Evolutionary conservation across 192 early-diverging fungal genomes (phyloP), one percentile per base, ranked within the genome.

Genomic region (Linderina pennispora): DNA sequence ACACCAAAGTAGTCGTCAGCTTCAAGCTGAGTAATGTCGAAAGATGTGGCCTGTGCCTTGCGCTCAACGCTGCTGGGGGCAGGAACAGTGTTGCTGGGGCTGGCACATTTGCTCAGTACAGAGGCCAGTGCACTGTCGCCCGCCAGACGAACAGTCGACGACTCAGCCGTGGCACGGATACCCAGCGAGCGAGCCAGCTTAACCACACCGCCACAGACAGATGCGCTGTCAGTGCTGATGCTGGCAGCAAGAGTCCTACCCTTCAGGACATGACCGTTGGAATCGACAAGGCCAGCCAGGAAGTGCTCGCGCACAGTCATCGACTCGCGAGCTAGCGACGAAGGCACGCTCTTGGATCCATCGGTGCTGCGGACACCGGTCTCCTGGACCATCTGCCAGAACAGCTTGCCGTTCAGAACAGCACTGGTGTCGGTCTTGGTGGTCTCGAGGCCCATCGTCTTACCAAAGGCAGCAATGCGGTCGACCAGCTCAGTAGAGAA

Each of bases 391-490:
- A n/a, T n/a, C n/a, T n/a, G n/a, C n/a, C n/a, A n/a, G n/a, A n/a
- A n/a, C n/a, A 92, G 60, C 23, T 78, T 78, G 51, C 85, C 97
- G 77, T 86, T 82, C 92, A 99, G n/a, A n/a, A n/a, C n/a, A n/a
- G n/a, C n/a, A n/a, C n/a, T n/a, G n/a, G n/a, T n/a, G n/a, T n/a
- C n/a, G n/a, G n/a, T n/a, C n/a, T n/a, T 15, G 23, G 5, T 21
- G 22, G 19, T 26, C 23, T 18, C 41, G 9, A 43, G 23, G 22
- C 25, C 41, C 5, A 43, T 20, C 13, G 13, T 43, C 22, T 6
- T 23, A 5, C 22, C 41, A 23, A 43, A 37, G 15, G 23, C 39
- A 13, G 36, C 45, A 31, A 64, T 39, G 28, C 52, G 65, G n/a
- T 55, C 45, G 20, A 34, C 40, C 15, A 68, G 20, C 20, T 23